These are phyloP conservation scores for Saccharomyces cerevisiae DNA, from an alignment of 805 yeast genomes.

Conservation along the genomic window DNA sequence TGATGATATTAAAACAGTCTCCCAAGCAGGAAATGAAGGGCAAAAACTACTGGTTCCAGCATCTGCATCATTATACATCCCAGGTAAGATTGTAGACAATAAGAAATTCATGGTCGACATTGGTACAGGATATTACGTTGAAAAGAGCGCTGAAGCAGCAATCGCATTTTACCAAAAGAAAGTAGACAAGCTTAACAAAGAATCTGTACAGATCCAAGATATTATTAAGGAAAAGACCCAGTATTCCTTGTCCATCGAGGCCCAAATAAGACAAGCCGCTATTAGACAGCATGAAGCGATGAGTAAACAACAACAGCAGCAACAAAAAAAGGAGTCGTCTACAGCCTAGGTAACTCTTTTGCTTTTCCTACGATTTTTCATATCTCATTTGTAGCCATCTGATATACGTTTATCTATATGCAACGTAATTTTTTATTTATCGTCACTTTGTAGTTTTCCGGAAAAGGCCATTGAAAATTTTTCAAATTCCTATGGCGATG, in stretches of 20 bases:
- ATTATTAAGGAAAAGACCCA: conserved; percentile 70
- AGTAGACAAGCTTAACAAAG: conserved; percentile 61
- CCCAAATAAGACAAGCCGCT: conserved; percentile 25
- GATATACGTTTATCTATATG: neutral
- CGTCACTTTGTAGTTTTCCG: neutral
- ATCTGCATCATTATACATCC: conserved; percentile 81
- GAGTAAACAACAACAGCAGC: conserved; percentile 7
- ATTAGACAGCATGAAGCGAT: conserved; percentile 16
- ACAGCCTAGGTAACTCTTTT: conserved; percentile 34
- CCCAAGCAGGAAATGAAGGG: conserved; percentile 34
- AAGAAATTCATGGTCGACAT: conserved; percentile 80
- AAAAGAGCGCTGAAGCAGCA: conserved; percentile 63
- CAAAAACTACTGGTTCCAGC: conserved; percentile 71
- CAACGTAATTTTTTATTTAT: neutral
- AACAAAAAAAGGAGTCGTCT: conserved; percentile 15
- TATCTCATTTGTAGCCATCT: neutral
- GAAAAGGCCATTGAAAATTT: neutral
- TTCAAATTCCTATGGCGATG: neutral
- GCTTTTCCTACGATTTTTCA: neutral
- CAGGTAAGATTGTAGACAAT: conserved; percentile 63
- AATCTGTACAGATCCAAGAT: conserved; percentile 62
- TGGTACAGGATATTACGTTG: conserved; percentile 93
- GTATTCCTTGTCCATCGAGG: conserved; percentile 26
- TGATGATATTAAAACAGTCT: conserved; percentile 52
- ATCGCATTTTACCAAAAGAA: conserved; percentile 64